These are phyloP conservation scores for Leonotis leonurus DNA, from an alignment of 257 asterid genomes.

Conservation along the genomic window DNA sequence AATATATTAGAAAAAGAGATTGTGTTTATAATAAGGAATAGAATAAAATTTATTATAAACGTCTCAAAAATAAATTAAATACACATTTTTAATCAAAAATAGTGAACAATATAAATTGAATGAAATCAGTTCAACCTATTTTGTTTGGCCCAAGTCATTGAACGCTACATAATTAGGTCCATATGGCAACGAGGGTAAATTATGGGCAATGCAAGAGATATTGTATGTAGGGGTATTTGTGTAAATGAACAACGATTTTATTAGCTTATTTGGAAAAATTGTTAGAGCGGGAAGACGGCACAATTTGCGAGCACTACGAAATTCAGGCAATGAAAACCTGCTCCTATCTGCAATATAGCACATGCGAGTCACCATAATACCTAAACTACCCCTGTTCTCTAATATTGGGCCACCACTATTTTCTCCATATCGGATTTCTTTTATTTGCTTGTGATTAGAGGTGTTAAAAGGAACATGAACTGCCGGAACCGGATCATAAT, in stretches of 20 bases:
- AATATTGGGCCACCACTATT: not conserved
- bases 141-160: constrained; percentile 24
- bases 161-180: constrained; percentile 15
- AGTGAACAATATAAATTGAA: not conserved
- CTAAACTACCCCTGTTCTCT: constrained; percentile 29
- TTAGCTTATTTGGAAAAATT: constrained; percentile 18
- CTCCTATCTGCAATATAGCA: constrained; percentile 32
- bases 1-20: too few species aligned
- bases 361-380: constrained; percentile 34
- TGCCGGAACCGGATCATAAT: too few species aligned
- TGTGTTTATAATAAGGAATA: too few species aligned
- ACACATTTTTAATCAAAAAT: too few species aligned
- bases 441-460: too few species aligned
- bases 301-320: constrained; percentile 41
- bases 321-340: constrained; percentile 46
- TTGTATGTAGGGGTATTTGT: constrained; percentile 12
- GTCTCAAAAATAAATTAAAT: too few species aligned
- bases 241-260: not conserved
- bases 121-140: not conserved
- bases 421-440: too few species aligned
- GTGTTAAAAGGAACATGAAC: too few species aligned
- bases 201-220: constrained; percentile 11
- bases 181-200: constrained; percentile 22
- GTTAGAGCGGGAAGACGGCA: constrained; percentile 47
- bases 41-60: too few species aligned